phyloP scores from a whole-genome alignment of 495 filamentous ascomycete genomes.

The Apiosordaria backusii region DNA sequence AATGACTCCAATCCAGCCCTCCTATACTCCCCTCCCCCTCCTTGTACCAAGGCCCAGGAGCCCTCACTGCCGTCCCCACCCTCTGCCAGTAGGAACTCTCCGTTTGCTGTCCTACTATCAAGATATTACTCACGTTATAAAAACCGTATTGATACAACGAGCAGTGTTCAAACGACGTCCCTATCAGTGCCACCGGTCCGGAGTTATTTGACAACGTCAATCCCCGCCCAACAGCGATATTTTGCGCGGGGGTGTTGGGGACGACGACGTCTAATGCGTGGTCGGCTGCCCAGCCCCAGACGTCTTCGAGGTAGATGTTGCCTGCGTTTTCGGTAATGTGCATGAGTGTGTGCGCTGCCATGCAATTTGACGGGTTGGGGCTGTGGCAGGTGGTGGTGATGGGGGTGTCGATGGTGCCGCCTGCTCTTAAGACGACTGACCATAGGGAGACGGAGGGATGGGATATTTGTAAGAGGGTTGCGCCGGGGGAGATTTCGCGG shows the following conservation, averaged over 20 bases:
- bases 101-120: conserved; percentile 64
- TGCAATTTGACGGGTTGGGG: conserved; percentile 38
- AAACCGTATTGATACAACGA: conserved; percentile 73
- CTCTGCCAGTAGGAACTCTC: conserved; percentile 74
- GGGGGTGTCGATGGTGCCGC: conserved; percentile 48
- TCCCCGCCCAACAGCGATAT: conserved; percentile 50
- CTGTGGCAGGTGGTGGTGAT: conserved; percentile 40
- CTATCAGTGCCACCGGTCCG: conserved; percentile 54
- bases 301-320: conserved; percentile 51
- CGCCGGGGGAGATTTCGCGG: conserved; percentile 49
- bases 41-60: conserved; percentile 26
- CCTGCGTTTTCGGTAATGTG: conserved; percentile 44
- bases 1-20: conserved; percentile 24
- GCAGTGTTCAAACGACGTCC: conserved; percentile 67
- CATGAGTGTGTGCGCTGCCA: conserved; percentile 50
- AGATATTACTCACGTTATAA: conserved; percentile 57
- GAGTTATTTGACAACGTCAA: conserved; percentile 44
- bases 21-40: conserved; percentile 9
- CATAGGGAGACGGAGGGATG: conserved; percentile 51
- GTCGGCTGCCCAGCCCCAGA: conserved; percentile 56
- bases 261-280: conserved; percentile 44
- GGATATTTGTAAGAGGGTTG: conserved; percentile 49
- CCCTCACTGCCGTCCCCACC: conserved; percentile 49
- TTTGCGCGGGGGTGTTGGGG: conserved; percentile 28
- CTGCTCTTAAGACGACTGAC: conserved; percentile 56